Percentiles rank a stretch among this genome's conserved stretches.
phyloP scores from a whole-genome alignment of 2,329 filamentous ascomycete species.

The Sporothrix mexicana region DNA sequence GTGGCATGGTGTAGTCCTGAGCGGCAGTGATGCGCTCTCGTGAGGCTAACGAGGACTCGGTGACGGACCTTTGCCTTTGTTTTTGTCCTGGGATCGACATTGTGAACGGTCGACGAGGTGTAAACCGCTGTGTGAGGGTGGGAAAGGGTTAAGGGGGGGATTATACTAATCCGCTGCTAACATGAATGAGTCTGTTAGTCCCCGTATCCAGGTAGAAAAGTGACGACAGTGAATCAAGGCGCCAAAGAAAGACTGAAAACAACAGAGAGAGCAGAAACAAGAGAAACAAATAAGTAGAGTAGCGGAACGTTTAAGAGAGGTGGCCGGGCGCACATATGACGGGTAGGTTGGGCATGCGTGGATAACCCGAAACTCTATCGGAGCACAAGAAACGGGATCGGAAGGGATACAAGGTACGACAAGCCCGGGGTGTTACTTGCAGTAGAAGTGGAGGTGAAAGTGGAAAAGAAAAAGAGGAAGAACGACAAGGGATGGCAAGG shows the following conservation, averaged over 20 bases:
- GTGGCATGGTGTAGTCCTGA: conserved; percentile 61
- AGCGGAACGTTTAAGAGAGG: neutral
- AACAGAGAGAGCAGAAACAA: conserved; percentile 40
- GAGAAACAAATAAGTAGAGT: conserved; percentile 33
- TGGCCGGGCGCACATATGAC: conserved; percentile 14
- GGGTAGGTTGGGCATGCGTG: conserved; percentile 11
- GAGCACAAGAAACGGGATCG: conserved; percentile 32
- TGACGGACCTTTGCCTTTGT: conserved; percentile 64
- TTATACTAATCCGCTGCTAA: conserved; percentile 2
- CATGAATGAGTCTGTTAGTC: conserved; percentile 18
- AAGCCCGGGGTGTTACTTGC: conserved; percentile 13
- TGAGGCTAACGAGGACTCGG: conserved; percentile 58
- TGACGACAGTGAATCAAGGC: neutral
- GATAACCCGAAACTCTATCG: conserved; percentile 30
- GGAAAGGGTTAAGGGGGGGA: neutral
- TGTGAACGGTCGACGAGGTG: conserved; percentile 42
- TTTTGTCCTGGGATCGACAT: conserved; percentile 64
- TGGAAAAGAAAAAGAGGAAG: conserved; percentile 1
- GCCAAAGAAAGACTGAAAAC: conserved; percentile 33
- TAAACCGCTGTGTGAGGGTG: neutral
- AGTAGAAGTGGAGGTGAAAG: neutral
- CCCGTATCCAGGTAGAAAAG: neutral
- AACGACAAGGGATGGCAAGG: neutral
- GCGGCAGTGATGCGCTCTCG: conserved; percentile 46
- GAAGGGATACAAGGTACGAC: conserved; percentile 32